These are phyloP conservation scores for Chloris gayana DNA, from an alignment of 176 grass and related monocot genomes.

Conservation along the genomic window DNA sequence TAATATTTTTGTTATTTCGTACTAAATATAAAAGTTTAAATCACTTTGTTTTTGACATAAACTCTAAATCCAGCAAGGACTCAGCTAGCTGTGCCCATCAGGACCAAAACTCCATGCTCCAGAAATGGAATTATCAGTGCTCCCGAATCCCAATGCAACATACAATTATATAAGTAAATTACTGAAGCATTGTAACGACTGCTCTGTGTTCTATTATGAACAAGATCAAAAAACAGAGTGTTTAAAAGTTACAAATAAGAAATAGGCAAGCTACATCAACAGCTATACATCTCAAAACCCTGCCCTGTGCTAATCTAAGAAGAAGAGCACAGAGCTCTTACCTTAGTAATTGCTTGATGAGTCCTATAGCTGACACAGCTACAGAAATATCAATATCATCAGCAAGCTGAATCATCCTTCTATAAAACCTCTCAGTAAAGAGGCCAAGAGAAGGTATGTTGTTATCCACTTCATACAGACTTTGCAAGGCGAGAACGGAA, in stretches of 20 bases:
- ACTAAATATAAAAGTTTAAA: neutral
- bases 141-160: neutral
- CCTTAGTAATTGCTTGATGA: constrained; percentile 93
- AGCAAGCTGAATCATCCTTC: constrained; percentile 96
- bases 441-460: constrained; percentile 88
- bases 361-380: constrained; percentile 94
- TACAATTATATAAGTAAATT: neutral
- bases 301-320: neutral
- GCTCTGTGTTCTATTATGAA: neutral
- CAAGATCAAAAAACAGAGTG: neutral
- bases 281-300: constrained; percentile 2
- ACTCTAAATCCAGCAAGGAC: neutral
- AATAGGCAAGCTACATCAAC: constrained; percentile 11
- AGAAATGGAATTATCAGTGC: neutral
- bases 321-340: constrained; percentile 29
- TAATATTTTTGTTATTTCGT: neutral
- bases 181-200: neutral
- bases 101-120: neutral
- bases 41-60: neutral
- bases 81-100: neutral
- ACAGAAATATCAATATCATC: constrained; percentile 98
- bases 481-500: constrained; percentile 86
- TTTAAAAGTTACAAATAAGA: neutral
- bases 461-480: constrained; percentile 82
- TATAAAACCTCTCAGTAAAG: constrained; percentile 93